Evolutionary conservation across 306 rosid genomes (phyloP), one percentile per base, ranked within the genome.

Genomic region (Mimosa bimucronata): DNA sequence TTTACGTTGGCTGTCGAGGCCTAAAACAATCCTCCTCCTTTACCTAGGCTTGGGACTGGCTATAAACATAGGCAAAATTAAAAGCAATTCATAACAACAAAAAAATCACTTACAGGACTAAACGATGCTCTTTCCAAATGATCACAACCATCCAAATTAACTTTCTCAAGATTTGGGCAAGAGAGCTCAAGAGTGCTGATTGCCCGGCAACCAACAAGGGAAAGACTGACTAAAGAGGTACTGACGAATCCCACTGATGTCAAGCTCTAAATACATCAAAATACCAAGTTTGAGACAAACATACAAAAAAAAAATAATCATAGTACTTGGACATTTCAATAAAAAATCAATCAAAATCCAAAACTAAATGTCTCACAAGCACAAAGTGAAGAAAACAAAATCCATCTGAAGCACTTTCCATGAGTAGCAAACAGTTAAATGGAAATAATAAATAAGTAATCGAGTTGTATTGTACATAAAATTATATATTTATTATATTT

Each of bases 81-180:
- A 46, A 71, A 45, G 68, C 83, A 78, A 6, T 46, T 21, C 26
- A 48, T 13, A 66, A 34, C 38, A 34, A 66, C 25, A 80, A 53
- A 26, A 82, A 61, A 29, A 77, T 70, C 74, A 88, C 97, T 87
- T 90, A 96, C 99, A 61, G 97, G 99, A 83, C 83, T 89, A 90
- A 96, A 93, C 40, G 89, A 85, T 41, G 99, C 98, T 50, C 85
- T 90, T 87, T 91, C 97, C 48, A 96, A 89, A 87, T 89, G 97
- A 88, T 90, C 99, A 82, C 99, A 96, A 6, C 98, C 99, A 87
- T 96, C 99, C 85, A 96, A 87, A 82, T 90, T 88, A 82, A 96
- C 97, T 79, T 86, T 89, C 90, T 93, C 94, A 50, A 96, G 98
- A 87, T 86, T 79, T 50, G 92, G 94, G 79, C 99, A 93, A 3